A percentile compares a stretch with the other conserved stretches of the same genome.
Evolutionary conservation across 306 rosid species (phyloP).

Genomic region (Sicyos edulis): DNA sequence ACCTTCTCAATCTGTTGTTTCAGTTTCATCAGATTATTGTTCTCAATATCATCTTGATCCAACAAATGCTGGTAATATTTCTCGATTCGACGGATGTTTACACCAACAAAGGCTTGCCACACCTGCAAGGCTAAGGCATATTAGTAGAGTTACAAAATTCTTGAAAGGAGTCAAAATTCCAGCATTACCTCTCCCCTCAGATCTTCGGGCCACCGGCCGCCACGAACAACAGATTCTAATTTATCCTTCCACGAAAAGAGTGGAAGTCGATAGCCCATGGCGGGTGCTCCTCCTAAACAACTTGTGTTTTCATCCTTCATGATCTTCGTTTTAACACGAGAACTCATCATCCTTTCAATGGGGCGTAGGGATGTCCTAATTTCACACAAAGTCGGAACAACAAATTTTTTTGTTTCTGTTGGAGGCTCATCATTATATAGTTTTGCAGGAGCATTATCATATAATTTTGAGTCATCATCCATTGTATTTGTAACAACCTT

Average conservation of each 20-base stretch:
- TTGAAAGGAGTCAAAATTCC: constrained; percentile 5
- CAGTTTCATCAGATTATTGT: constrained; percentile 53
- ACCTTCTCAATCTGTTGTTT: constrained; percentile 99
- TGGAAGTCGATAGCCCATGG: constrained; percentile 29
- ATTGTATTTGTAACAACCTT: constrained; percentile 14
- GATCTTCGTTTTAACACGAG: constrained; percentile 43
- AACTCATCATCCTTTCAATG: constrained; percentile 53
- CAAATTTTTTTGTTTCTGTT: constrained; percentile 36
- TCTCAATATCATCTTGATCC: constrained; percentile 50
- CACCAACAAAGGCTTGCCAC: constrained; percentile 97
- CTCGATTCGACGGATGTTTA: constrained; percentile 61
- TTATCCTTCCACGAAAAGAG: constrained; percentile 51
- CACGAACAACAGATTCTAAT: constrained; percentile 73
- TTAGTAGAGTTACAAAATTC: constrained; percentile 32
- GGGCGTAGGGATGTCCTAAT: constrained; percentile 52
- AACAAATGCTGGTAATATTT: constrained; percentile 66
- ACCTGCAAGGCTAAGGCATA: constrained; percentile 48
- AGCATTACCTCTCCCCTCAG: constrained; percentile 83
- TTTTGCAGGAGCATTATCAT: constrained; percentile 38
- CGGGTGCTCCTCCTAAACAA: constrained; percentile 24
- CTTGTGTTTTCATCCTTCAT: constrained; percentile 31
- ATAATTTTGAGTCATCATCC: constrained; percentile 25
- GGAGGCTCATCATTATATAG: constrained; percentile 4
- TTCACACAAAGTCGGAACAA: constrained; percentile 52
- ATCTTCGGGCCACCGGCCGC: constrained; percentile 72